These are phyloP conservation scores for Fusarium sp. DNA, from an alignment of 2,329 filamentous ascomycete genomes.

Conservation along the genomic window DNA sequence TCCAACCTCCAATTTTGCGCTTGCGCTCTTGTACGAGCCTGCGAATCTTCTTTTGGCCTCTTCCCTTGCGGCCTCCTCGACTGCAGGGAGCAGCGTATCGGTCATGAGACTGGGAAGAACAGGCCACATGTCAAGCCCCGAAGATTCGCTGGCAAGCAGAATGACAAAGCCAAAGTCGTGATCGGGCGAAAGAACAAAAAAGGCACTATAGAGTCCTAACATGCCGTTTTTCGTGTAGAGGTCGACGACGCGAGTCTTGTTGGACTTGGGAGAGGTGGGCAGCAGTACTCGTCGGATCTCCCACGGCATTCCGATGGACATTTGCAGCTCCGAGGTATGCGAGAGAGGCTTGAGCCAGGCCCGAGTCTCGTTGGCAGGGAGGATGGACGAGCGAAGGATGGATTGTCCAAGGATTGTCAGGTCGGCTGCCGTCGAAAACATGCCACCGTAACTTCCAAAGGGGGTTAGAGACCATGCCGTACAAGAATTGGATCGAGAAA, in stretches of 20 bases:
- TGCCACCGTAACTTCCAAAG: background rate
- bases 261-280: constrained; percentile 22
- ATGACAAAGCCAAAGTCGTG: constrained; percentile 48
- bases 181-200: constrained; percentile 56
- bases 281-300: constrained; percentile 53
- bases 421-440: constrained; percentile 5
- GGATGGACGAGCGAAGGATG: constrained; percentile 1
- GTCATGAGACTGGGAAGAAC: background rate
- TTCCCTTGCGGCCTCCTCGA: background rate
- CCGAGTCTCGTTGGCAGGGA: background rate
- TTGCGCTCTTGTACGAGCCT: background rate
- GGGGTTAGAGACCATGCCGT: background rate
- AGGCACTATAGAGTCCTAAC: constrained; percentile 52
- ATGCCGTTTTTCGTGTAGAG: constrained; percentile 59
- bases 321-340: constrained; percentile 49
- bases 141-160: constrained; percentile 23
- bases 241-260: constrained; percentile 53
- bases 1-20: background rate
- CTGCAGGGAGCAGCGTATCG: background rate
- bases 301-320: constrained; percentile 58
- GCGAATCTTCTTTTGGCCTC: background rate
- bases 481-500: background rate
- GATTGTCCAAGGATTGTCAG: background rate
- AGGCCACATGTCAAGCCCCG: background rate
- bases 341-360: constrained; percentile 57